phyloP scores from a whole-genome alignment of 2,329 filamentous ascomycete species.

The Diaporthe capsici region DNA sequence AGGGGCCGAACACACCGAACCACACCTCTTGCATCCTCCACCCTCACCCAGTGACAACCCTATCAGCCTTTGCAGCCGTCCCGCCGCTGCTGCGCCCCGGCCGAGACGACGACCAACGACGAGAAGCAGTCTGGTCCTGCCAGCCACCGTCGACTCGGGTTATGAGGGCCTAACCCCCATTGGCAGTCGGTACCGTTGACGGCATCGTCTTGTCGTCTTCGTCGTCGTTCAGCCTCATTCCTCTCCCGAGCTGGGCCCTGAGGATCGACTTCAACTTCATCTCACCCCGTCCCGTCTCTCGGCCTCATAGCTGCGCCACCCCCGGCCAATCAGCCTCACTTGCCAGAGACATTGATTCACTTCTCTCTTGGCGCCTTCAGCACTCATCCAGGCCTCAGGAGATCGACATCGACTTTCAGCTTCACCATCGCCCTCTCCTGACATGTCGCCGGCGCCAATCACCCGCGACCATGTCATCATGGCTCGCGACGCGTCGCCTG shows the following conservation, averaged over 20 bases:
- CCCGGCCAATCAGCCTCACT: conserved; percentile 29
- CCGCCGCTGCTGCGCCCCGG: conserved; percentile 10
- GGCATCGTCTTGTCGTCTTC: conserved; percentile 21
- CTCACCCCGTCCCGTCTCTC: conserved; percentile 22
- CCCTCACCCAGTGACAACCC: conserved; percentile 6
- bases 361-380: conserved; percentile 27
- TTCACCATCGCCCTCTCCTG: conserved; percentile 16
- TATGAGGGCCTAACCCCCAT: conserved; percentile 37
- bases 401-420: conserved; percentile 35
- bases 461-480: conserved; percentile 41
- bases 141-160: conserved; percentile 35
- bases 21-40: conserved; percentile 15
- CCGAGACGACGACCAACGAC: conserved; percentile 14
- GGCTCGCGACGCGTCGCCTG: conserved; percentile 41
- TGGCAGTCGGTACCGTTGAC: conserved; percentile 39
- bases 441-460: conserved; percentile 35
- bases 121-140: conserved; percentile 7
- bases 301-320: conserved; percentile 14
- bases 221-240: conserved; percentile 13
- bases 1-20: conserved; percentile 30
- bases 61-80: conserved; percentile 5
- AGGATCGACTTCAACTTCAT: conserved; percentile 9
- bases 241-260: conserved; percentile 10
- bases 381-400: neutral
- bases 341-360: conserved; percentile 36